Evolutionary conservation across 2,329 filamentous ascomycete species (phyloP), one percentile per base, ranked within the genome.

Genomic region (Leptographium procerum): DNA sequence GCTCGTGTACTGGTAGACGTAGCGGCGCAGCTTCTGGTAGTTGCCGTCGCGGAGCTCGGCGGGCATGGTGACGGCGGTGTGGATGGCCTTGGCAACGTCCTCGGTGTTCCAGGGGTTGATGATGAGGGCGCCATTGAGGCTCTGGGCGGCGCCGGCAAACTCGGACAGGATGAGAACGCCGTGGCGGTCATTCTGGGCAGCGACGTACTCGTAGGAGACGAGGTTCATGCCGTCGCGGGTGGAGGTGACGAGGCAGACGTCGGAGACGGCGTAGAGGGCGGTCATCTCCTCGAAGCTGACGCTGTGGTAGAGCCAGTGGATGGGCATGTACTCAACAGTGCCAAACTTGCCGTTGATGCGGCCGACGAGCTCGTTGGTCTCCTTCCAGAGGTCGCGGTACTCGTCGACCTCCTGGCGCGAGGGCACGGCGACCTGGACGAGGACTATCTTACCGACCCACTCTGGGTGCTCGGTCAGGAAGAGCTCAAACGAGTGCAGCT

Each of bases 191-290:
- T 89, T 83, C 69, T 99, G 92, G 3, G 89, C 90, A 28, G 92
- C 92, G 64, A 99, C 96, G 75, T 97, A 99, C 73, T 99, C 92
- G 73, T 96, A 97, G 0, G 91, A 95, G 34, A 97, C 94, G 33
- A 99, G 80, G 72, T 99, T 99, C 94, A 99, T 99, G 68, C 94
- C 94, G 69, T 99, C 94, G 55, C 94, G 87, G n/a, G 89, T 97
- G 3, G 89, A 96, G 10, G 88, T 95, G 43, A 95, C 92, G 16
- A 97, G 82, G 69, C 91, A 96, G 51, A 90, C 89, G 69, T 96
- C 94, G 4, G 90, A 94, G 26, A 95, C 87, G 19, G 90, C 89
- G 69, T 97, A 97, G 10, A 97, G 81, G 0, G 91, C 91, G 55
- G 95, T 91, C 40, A 99, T 83, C 74, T 97, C 94, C 65, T 96